Base-by-base conservation (phyloP, 495 filamentous ascomycete genomes). In the Penicillium crystallinum region DNA sequence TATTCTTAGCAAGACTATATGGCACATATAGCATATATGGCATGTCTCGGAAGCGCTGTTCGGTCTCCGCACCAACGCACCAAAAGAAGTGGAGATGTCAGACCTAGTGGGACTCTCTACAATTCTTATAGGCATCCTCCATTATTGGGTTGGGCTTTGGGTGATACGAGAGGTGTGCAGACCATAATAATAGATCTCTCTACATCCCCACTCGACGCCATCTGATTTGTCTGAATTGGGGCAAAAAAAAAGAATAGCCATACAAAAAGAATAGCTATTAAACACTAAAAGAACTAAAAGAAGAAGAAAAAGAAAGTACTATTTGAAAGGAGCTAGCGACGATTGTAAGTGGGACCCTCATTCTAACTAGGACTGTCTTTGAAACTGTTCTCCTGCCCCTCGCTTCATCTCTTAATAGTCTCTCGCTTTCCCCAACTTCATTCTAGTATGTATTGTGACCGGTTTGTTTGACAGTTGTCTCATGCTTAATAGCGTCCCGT, bases 361-460 rank as follows among this genome's bases (percentile, higher is more conserved):
- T 7, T 27, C 17, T 36, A 17, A 17, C n/a, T 36, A 6, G 4
- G n/a, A 6, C 4, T 36, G n/a, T 36, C 34, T 36, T 36, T 36
- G n/a, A 36, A 36, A 17, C 34, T 36, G 34, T 34, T 18, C 37
- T 47, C 40, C 27, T 54, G 34, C 47, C 41, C 49, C 57, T 59
- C 57, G 53, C 57, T 50, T 59, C 30, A 38, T 17, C 17, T 22
- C 46, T 37, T 48, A 19, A 37, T 49, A 10, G 34, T 15, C 43
- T 19, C 14, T 33, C 43, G 43, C 43, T 46, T 46, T 33, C 17
- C 42, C 34, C 17, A 6, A 36, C n/a, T 36, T 36, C 17, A 3
- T 27, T 36, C 11, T 36, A 14, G 34, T 36, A n/a, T 17, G n/a
- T 36, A n/a, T 36, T 14, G 12, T 6, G n/a, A 15, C 34, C 34